Evolutionary conservation across 805 yeast genomes (phyloP).

Genomic region (Ogataea glucozyma): DNA sequence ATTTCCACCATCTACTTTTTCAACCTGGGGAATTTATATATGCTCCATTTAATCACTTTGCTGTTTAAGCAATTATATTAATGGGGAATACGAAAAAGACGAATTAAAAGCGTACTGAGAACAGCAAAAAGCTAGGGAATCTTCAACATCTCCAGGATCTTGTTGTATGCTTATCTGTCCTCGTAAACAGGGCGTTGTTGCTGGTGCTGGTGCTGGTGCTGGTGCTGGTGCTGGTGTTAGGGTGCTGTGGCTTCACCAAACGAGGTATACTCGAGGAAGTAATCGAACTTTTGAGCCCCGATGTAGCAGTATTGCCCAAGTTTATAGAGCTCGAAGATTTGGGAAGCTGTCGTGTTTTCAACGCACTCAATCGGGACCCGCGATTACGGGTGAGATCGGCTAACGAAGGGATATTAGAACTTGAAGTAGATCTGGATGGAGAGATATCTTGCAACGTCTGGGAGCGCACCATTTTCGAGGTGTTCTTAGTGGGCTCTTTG

Average conservation of each 20-base stretch:
- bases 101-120: slow-evolving; percentile 1
- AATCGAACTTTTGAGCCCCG: slow-evolving; percentile 9
- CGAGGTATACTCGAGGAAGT: slow-evolving; percentile 18
- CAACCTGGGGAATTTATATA: not conserved
- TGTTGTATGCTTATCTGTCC: slow-evolving; percentile 11
- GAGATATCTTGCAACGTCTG: slow-evolving; percentile 25
- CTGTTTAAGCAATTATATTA: too few species aligned
- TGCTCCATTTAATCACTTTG: too few species aligned
- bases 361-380: not conserved
- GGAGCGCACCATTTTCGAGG: slow-evolving; percentile 16
- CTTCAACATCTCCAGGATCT: slow-evolving; percentile 23
- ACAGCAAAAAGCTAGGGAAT: not conserved
- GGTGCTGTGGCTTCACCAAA: slow-evolving; percentile 13
- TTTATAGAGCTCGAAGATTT: slow-evolving; percentile 11
- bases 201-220: not conserved
- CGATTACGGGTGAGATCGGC: slow-evolving; percentile 2
- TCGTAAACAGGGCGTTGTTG: not conserved
- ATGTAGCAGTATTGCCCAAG: not conserved
- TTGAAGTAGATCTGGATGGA: slow-evolving; percentile 19
- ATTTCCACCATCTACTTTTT: too few species aligned
- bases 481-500: not conserved
- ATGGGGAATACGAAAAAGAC: not conserved
- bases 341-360: not conserved
- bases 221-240: not conserved
- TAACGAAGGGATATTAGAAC: slow-evolving; percentile 14